Percentiles rank a stretch among this genome's conserved stretches.
Conservation (phyloP, 441 rosid genomes). For the Populus trichocarpa region DNA sequence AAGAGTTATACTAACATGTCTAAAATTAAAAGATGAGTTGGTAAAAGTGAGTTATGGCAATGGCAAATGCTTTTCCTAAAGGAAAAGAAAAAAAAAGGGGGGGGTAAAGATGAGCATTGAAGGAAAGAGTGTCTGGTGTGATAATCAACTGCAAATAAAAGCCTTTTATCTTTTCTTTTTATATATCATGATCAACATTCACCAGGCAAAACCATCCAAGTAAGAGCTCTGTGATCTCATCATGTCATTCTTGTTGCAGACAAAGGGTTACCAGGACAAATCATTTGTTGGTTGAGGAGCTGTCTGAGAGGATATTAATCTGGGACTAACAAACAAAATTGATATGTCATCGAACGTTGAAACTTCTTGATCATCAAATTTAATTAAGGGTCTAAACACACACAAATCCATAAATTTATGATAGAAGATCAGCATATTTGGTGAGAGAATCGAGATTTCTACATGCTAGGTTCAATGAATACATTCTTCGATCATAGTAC, state of each 20-base stretch:
- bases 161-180: neutral
- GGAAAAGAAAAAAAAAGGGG: neutral
- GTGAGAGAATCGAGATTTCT: neutral
- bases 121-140: neutral
- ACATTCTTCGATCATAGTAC: neutral
- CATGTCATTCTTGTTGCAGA: constrained; percentile 21
- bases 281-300: constrained; percentile 14
- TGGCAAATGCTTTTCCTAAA: constrained; percentile 6
- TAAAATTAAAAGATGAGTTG: neutral
- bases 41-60: neutral
- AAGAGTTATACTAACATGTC: neutral
- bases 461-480: neutral
- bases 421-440: neutral
- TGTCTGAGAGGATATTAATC: neutral
- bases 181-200: neutral
- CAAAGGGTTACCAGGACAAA: constrained; percentile 20
- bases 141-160: constrained; percentile 12
- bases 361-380: constrained; percentile 9
- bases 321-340: neutral
- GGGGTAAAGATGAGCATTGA: neutral
- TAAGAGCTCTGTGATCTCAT: constrained; percentile 16
- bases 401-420: neutral
- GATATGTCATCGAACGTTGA: neutral
- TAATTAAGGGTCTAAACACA: neutral
- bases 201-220: constrained; percentile 30